Percentiles rank a stretch among this genome's conserved stretches.
Evolutionary conservation across 1,139 yeast species (phyloP).

Genomic region (Casaregolazyma suthepensis): DNA sequence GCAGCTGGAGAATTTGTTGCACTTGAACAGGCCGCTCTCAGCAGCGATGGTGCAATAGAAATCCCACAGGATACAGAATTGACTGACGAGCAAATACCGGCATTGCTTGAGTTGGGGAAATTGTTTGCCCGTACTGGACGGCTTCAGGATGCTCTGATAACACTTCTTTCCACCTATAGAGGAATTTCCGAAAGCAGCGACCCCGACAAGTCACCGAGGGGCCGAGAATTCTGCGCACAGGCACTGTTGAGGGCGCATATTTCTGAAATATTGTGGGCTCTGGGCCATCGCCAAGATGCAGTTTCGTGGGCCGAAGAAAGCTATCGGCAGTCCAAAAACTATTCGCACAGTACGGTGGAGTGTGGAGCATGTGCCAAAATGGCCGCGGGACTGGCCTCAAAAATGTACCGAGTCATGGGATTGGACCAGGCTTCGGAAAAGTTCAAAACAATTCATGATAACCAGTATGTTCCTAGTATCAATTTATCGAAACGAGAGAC

Average conservation of each 20-base stretch:
- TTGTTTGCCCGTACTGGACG: slow-evolving; percentile 25
- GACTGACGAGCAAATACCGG: slow-evolving; percentile 14
- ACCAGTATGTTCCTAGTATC: slow-evolving; percentile 15
- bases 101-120: slow-evolving; percentile 29
- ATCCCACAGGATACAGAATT: slow-evolving; percentile 10
- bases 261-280: slow-evolving; percentile 61
- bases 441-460: slow-evolving; percentile 23
- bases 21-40: slow-evolving; percentile 5
- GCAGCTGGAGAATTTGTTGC: slow-evolving; percentile 10
- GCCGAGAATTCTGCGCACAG: slow-evolving; percentile 22
- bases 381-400: slow-evolving; percentile 34
- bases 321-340: slow-evolving; percentile 31
- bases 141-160: slow-evolving; percentile 27
- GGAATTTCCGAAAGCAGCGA: slow-evolving; percentile 17
- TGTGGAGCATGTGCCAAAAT: slow-evolving; percentile 39
- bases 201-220: slow-evolving; percentile 13
- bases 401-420: slow-evolving; percentile 37
- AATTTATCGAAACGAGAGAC: slow-evolving; percentile 7
- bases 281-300: slow-evolving; percentile 48
- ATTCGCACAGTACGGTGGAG: slow-evolving; percentile 33
- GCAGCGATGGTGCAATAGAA: slow-evolving; percentile 1
- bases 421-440: slow-evolving; percentile 30
- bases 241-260: slow-evolving; percentile 51
- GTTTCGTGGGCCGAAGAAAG: slow-evolving; percentile 60
- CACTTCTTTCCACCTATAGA: slow-evolving; percentile 30